Conservation (phyloP, 2,329 filamentous ascomycete genomes). For the Penicillium sp. region DNA sequence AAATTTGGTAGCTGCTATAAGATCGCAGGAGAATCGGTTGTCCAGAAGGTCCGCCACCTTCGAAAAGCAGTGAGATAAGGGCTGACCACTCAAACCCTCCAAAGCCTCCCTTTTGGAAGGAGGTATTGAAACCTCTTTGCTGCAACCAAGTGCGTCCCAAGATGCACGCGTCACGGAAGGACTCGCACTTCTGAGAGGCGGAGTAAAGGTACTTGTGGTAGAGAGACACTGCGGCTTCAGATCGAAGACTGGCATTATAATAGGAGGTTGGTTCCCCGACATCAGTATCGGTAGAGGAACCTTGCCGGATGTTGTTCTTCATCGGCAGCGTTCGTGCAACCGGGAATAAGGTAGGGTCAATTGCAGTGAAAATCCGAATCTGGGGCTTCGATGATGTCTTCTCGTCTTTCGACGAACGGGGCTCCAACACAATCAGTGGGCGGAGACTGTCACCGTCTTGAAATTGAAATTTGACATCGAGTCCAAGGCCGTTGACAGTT, state of each 20-base stretch:
- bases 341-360: conserved; percentile 69
- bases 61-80: conserved; percentile 77
- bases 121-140: conserved; percentile 76
- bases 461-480: conserved; percentile 64
- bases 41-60: conserved; percentile 72
- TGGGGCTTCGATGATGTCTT: conserved; percentile 48
- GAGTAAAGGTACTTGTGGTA: conserved; percentile 76
- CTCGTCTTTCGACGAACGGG: conserved; percentile 36
- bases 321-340: conserved; percentile 68
- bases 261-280: conserved; percentile 68
- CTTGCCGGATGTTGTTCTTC: conserved; percentile 68
- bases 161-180: conserved; percentile 80
- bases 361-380: conserved; percentile 77
- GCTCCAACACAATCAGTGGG: conserved; percentile 61
- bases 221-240: conserved; percentile 70
- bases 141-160: conserved; percentile 86
- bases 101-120: conserved; percentile 76
- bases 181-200: conserved; percentile 67
- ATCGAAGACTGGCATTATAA: conserved; percentile 84
- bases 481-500: conserved; percentile 51
- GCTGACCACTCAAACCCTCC: conserved; percentile 89
- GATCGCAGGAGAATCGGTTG: conserved; percentile 72
- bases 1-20: conserved; percentile 88
- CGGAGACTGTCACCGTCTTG: conserved; percentile 75
- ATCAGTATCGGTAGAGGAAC: conserved; percentile 42